Evolutionary conservation across 306 rosid species (phyloP), one percentile per base, ranked within the genome.

Genomic region (Rosa chinensis): DNA sequence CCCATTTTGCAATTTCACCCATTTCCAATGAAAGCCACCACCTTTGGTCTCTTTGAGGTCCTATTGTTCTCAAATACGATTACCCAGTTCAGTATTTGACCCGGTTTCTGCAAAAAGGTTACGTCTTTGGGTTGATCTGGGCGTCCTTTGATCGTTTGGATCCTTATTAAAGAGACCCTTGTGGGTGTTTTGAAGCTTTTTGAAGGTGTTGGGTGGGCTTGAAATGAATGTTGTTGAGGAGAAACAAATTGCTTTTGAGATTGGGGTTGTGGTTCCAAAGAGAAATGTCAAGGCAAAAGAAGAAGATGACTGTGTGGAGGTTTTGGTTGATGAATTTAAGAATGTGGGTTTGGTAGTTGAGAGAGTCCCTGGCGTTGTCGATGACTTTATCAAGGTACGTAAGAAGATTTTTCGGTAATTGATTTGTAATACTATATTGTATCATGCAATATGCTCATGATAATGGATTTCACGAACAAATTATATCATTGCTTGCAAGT

Each of bases 241-340:
- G 61, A 90, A 84, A 55, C 87, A 82, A 7, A 78, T 79, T 85
- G 86, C 82, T 28, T 96, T 93, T 82, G 99, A 96, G 81, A 78
- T 96, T 79, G 93, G 91, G 83, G 89, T 90, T 78, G 99, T 91
- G 80, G 88, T 93, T 91, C 91, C 98, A 0, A 93, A 85, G 84
- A 86, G 86, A 40, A 80, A 47, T 40, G 76, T 79, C 61, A 84
- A 79, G 74, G 89, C 81, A 56, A 77, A 63, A 70, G 91, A 86
- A 35, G 87, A 77, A 73, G 77, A 37, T 62, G 94, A 91, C 42
- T 89, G 95, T 63, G 83, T 81, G 69, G 72, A 75, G 75, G 84
- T 91, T 72, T 92, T 95, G 44, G 77, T 88, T 25, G 68, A 82
- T 42, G 97, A 87, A 81, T 90, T 95, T 66, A 72, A 55, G 83